phyloP scores from a whole-genome alignment of 768 basidiomycete genomes.

The Mrakia blollopis region DNA sequence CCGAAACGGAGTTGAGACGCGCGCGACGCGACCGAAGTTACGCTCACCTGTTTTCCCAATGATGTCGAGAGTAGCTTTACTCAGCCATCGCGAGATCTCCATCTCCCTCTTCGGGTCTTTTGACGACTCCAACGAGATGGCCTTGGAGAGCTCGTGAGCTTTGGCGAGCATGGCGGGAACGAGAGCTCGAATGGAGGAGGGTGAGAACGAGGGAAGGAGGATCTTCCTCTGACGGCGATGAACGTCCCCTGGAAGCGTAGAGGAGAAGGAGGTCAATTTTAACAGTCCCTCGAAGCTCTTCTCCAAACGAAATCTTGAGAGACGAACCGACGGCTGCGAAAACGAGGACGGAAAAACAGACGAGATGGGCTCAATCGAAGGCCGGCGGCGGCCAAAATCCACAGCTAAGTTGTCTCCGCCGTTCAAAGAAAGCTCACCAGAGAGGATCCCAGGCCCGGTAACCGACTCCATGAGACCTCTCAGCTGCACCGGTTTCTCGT shows the following conservation, averaged over 20 bases:
- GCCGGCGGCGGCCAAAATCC: too few relatives aligned
- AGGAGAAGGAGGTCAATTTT: not conserved
- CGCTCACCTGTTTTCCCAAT: not conserved
- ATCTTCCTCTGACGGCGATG: not conserved
- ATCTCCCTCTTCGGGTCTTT: not conserved
- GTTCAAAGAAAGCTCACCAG: not conserved
- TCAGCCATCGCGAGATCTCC: not conserved
- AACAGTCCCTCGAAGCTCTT: too few relatives aligned
- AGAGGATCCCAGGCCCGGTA: not conserved
- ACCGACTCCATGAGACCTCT: not conserved
- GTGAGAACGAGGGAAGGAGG: not conserved
- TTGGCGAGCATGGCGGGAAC: not conserved
- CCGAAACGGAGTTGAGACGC: not conserved
- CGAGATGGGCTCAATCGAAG: too few relatives aligned
- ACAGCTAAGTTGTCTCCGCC: too few relatives aligned
- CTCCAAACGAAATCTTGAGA: too few relatives aligned
- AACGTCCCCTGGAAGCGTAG: not conserved
- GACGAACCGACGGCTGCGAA: not conserved
- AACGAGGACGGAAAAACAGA: not conserved
- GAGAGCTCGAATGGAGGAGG: not conserved
- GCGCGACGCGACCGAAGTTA: not conserved
- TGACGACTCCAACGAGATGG: not conserved
- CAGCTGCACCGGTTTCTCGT: not conserved
- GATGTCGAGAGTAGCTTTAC: not conserved
- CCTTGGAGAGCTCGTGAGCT: not conserved